Conservation (phyloP, 768 basidiomycete species). For the Pulveroboletus frians region DNA sequence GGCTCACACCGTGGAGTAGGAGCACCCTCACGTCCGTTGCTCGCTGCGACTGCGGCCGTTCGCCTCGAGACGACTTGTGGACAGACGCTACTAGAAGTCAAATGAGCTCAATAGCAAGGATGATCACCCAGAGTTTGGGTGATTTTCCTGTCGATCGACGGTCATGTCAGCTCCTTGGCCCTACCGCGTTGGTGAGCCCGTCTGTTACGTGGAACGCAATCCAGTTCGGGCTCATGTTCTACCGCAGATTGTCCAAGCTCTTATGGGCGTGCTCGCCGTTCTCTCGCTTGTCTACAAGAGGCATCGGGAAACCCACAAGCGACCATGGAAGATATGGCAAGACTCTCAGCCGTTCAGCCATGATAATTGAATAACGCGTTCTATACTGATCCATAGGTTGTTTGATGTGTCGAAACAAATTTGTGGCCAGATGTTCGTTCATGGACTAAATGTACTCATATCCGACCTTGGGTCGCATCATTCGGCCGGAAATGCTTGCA, state of each 20-base stretch:
- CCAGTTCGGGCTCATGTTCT: not conserved
- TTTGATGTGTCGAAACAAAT: slow-evolving; percentile 93
- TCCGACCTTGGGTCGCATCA: slow-evolving; percentile 71
- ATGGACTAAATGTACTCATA: slow-evolving; percentile 71
- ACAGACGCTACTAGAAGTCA: not conserved
- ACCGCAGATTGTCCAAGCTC: slow-evolving; percentile 66
- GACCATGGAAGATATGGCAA: slow-evolving; percentile 92
- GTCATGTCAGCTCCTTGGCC: slow-evolving; percentile 43
- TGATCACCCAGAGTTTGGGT: slow-evolving; percentile 6
- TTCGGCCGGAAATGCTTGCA: slow-evolving; percentile 78
- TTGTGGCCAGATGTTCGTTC: slow-evolving; percentile 78
- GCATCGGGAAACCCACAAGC: slow-evolving; percentile 76
- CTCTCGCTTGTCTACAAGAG: slow-evolving; percentile 83
- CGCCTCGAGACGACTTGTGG: not conserved
- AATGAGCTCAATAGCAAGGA: slow-evolving; percentile 13
- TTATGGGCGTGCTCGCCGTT: slow-evolving; percentile 91
- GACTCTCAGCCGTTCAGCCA: slow-evolving; percentile 14
- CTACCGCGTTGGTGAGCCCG: slow-evolving; percentile 39
- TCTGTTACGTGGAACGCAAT: not conserved
- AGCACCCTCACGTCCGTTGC: not conserved
- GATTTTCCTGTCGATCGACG: slow-evolving; percentile 39
- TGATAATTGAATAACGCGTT: slow-evolving; percentile 6
- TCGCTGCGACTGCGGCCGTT: not conserved
- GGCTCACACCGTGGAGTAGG: not conserved
- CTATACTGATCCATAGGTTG: slow-evolving; percentile 44